Percentiles rank a stretch among this genome's conserved stretches.
Conservation (phyloP, 495 filamentous ascomycete genomes). For the Aspergillus mulundensis region DNA sequence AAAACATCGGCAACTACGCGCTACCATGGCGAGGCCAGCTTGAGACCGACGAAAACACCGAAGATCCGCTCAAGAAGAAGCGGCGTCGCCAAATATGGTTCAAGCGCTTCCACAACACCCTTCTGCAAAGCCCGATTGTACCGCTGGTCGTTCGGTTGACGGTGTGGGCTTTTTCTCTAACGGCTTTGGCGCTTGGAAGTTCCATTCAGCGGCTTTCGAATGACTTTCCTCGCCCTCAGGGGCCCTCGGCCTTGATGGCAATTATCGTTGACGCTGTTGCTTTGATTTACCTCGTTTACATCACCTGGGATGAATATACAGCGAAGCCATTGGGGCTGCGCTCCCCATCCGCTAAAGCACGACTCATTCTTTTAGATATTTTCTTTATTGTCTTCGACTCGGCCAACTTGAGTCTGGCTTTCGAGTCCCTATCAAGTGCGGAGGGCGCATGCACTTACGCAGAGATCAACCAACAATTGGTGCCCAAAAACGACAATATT, state of each 20-base stretch:
- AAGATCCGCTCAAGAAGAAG: conserved; percentile 41
- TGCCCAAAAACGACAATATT: conserved; percentile 48
- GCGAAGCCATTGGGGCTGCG: conserved; percentile 88
- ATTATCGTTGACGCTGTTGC: conserved; percentile 87
- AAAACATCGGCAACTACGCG: conserved; percentile 52
- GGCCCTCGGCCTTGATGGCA: conserved; percentile 80
- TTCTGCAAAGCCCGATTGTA: conserved; percentile 78
- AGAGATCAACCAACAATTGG: conserved; percentile 34
- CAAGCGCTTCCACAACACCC: conserved; percentile 49
- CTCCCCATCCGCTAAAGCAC: conserved; percentile 74
- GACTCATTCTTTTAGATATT: conserved; percentile 83
- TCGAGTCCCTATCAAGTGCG: conserved; percentile 73
- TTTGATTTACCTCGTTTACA: conserved; percentile 83
- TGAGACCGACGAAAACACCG: conserved; percentile 37
- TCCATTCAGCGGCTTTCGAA: conserved; percentile 64
- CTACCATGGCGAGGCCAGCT: conserved; percentile 53
- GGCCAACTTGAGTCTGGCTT: conserved; percentile 84
- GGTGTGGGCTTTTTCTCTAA: conserved; percentile 75
- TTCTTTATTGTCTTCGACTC: conserved; percentile 96
- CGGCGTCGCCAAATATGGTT: conserved; percentile 50
- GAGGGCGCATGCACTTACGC: conserved; percentile 54
- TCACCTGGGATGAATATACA: conserved; percentile 95
- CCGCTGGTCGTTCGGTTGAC: conserved; percentile 78
- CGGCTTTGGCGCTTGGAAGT: conserved; percentile 75
- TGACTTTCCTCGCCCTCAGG: conserved; percentile 44